Evolutionary conservation across 352 stramenopile genomes (phyloP), one percentile per base, ranked within the genome.

Genomic region (Globisporangium takayamanum): DNA sequence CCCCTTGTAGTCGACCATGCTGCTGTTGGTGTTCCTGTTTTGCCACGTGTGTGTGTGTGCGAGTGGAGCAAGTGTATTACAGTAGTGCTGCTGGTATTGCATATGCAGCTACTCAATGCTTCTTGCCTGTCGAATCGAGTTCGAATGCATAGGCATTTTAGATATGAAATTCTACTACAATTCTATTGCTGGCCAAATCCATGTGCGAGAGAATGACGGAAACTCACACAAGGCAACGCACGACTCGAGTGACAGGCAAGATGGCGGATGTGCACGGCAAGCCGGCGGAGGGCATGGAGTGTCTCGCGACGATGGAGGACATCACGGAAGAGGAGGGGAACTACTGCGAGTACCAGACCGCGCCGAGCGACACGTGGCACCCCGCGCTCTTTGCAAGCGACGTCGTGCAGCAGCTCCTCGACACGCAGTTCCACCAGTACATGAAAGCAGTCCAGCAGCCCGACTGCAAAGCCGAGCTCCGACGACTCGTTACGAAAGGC

Each of bases 221-320:
- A n/a, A n/a, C n/a, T n/a, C n/a, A n/a, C n/a, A n/a, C n/a, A n/a
- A n/a, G n/a, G n/a, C n/a, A n/a, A n/a, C n/a, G n/a, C n/a, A n/a
- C n/a, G n/a, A n/a, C n/a, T n/a, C n/a, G n/a, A n/a, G n/a, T 22
- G 26, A 59, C 11, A 56, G 22, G 50, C 42, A 64, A 16, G 22
- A 75, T 75, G 68, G 33, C 55, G 54, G 26, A 56, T 28, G 60
- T 49, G 11, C 92, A 98, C 58, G 84, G 90, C 39, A 87, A 81
- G 60, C 92, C 92, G 11, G 58, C 64, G 4, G 84, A 90, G 20
- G 89, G 87, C 41, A 87, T 98, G 73, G 87, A 94, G 66, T 98
- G 94, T 70, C 74, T 97, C 42, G 89, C 84, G 50, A 97, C 90
- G 14, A 97, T 98, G 89, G 94, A 98, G 62, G 92, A 98, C 72